Evolutionary conservation across 2,329 filamentous ascomycete species (phyloP).

Genomic region (Ascochyta clinopodiicola): DNA sequence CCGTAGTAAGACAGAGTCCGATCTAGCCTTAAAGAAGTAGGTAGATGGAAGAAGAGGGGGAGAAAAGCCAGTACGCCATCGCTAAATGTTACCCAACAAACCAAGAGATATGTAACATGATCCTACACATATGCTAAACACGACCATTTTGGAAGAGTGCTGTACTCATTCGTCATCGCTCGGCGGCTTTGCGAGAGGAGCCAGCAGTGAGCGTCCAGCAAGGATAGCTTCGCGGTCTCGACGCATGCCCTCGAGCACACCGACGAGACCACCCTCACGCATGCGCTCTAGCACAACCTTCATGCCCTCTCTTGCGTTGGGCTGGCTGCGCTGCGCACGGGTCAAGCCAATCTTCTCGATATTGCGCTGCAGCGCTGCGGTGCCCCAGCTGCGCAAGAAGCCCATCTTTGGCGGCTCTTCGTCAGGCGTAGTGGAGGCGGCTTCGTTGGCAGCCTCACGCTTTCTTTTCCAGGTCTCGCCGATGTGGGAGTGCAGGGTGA

Average conservation of each 20-base stretch:
- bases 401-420: slow-evolving; percentile 59
- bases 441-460: slow-evolving; percentile 51
- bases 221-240: slow-evolving; percentile 60
- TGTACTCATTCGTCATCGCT: slow-evolving; percentile 26
- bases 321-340: slow-evolving; percentile 77
- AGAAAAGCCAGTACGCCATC: slow-evolving; percentile 32
- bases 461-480: slow-evolving; percentile 69
- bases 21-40: slow-evolving; percentile 15
- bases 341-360: slow-evolving; percentile 81
- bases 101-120: slow-evolving; percentile 16
- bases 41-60: slow-evolving; percentile 19
- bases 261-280: slow-evolving; percentile 70
- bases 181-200: slow-evolving; percentile 11
- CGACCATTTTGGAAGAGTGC: neutral
- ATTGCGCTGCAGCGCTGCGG: slow-evolving; percentile 75
- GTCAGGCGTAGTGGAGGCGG: slow-evolving; percentile 36
- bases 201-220: slow-evolving; percentile 30
- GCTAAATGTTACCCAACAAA: slow-evolving; percentile 34
- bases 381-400: slow-evolving; percentile 69
- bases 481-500: slow-evolving; percentile 74
- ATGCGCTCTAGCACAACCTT: slow-evolving; percentile 77
- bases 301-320: slow-evolving; percentile 85
- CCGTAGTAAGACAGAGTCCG: slow-evolving; percentile 28
- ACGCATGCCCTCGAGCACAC: slow-evolving; percentile 74
- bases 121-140: slow-evolving; percentile 1